Percentiles rank a stretch among this genome's conserved stretches.
Evolutionary conservation across 176 grass and related monocot species (phyloP).

Genomic region (Rhynchospora breviuscula): DNA sequence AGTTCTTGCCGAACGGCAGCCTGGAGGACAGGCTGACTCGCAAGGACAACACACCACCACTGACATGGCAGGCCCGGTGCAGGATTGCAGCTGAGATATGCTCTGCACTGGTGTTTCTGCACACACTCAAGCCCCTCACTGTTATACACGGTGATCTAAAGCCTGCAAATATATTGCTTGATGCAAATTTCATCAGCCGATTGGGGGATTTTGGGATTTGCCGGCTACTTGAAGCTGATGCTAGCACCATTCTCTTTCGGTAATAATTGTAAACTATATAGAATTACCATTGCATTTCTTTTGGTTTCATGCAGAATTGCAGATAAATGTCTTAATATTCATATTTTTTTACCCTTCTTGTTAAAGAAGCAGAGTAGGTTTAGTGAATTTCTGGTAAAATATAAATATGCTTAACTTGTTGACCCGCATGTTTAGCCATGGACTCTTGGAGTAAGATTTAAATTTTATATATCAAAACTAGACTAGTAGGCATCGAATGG

Average conservation of each 20-base stretch:
- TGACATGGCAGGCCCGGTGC: constrained; percentile 13
- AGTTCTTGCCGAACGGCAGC: constrained; percentile 21
- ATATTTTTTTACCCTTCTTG: no score
- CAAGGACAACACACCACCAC: constrained; percentile 19
- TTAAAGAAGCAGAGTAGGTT: no score
- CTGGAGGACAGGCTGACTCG: constrained; percentile 13
- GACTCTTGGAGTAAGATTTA: no score
- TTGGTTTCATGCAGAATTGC: no score
- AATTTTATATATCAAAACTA: no score
- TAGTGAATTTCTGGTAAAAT: no score
- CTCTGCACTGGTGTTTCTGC: constrained; percentile 23
- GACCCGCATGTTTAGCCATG: no score
- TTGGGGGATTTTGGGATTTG: constrained; percentile 22
- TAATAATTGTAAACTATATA: not conserved
- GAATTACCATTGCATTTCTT: no score
- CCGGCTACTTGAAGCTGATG: constrained; percentile 20
- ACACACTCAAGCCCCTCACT: constrained; percentile 7
- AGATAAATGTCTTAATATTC: no score
- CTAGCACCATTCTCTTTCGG: constrained; percentile 13
- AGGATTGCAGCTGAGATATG: constrained; percentile 23
- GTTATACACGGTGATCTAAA: constrained; percentile 27
- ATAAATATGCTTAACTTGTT: no score
- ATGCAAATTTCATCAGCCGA: constrained; percentile 19
- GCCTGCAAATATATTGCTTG: constrained; percentile 21
- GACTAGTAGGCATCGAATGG: no score